Percentiles rank a stretch among this genome's conserved stretches.
Evolutionary conservation across 805 yeast genomes (phyloP).

Genomic region (Wickerhamomyces pijperi): DNA sequence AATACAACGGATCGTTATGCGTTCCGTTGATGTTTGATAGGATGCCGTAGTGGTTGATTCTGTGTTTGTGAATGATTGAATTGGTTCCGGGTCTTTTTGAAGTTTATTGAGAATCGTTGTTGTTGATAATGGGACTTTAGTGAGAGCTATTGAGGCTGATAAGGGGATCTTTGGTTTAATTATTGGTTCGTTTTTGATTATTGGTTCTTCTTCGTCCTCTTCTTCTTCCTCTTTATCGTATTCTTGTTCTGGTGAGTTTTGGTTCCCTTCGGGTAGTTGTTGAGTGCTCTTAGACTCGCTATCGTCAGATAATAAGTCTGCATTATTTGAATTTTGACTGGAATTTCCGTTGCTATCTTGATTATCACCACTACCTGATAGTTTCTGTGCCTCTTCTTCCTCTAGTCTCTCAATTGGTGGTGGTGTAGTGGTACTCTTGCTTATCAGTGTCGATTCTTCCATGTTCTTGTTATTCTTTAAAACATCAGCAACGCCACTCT

Average conservation of each 20-base stretch:
- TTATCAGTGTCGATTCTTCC: not conserved
- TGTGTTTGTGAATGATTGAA: not conserved
- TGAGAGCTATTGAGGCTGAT: constrained; percentile 14
- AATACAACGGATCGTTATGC: constrained; percentile 39
- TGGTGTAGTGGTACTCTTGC: not conserved
- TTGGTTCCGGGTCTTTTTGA: constrained; percentile 7
- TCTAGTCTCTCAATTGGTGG: too few species aligned
- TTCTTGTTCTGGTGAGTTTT: too few species aligned
- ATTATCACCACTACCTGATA: not conserved
- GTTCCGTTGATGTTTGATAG: not conserved
- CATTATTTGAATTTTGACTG: not conserved
- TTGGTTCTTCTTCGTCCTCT: not conserved
- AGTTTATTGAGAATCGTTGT: constrained; percentile 8
- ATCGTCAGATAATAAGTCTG: not conserved
- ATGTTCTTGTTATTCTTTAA: too few species aligned
- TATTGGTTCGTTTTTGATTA: constrained; percentile 12
- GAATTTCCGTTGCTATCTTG: not conserved
- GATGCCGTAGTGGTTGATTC: not conserved
- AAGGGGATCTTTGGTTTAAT: constrained; percentile 13
- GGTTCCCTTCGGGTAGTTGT: too few species aligned
- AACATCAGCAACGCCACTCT: too few species aligned
- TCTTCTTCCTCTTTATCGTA: too few species aligned
- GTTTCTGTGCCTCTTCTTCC: not conserved
- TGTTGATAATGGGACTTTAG: constrained; percentile 11
- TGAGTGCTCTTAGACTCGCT: not conserved